phyloP scores from a whole-genome alignment of 768 basidiomycete species.

The Chlorophyllum brunneum region DNA sequence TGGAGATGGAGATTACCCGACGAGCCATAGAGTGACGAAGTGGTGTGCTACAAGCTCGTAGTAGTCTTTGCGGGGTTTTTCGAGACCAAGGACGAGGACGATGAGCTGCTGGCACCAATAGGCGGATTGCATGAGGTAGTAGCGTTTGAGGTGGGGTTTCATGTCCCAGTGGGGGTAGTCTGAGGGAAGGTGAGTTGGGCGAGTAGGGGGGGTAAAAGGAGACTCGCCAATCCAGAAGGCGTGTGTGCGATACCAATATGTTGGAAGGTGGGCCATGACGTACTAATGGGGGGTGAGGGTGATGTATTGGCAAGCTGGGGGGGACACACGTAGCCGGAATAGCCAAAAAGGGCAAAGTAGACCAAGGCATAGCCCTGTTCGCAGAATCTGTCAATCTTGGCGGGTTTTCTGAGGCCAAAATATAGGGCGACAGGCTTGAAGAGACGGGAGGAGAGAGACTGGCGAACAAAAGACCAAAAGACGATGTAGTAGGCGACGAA shows the following conservation, averaged over 20 bases:
- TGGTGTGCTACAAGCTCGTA: slow-evolving; percentile 86
- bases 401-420: slow-evolving; percentile 62
- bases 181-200: slow-evolving; percentile 21
- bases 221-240: slow-evolving; percentile 78
- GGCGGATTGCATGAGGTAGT: slow-evolving; percentile 89
- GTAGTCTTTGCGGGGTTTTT: slow-evolving; percentile 94
- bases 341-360: slow-evolving; percentile 71
- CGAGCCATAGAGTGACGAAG: slow-evolving; percentile 90
- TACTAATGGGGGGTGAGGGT: slow-evolving; percentile 38
- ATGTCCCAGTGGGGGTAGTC: slow-evolving; percentile 91
- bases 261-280: slow-evolving; percentile 79
- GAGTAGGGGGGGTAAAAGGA: not conserved
- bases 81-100: slow-evolving; percentile 77
- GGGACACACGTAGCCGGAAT: slow-evolving; percentile 73
- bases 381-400: slow-evolving; percentile 79
- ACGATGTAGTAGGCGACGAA: slow-evolving; percentile 85
- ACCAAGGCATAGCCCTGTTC: slow-evolving; percentile 88
- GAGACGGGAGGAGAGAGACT: slow-evolving; percentile 61
- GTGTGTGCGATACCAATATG: slow-evolving; percentile 82
- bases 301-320: not conserved
- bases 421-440: slow-evolving; percentile 64
- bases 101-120: slow-evolving; percentile 96
- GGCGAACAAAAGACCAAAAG: slow-evolving; percentile 86
- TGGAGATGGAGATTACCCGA: slow-evolving; percentile 54
- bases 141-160: slow-evolving; percentile 78